Base-by-base conservation (phyloP, 179 eudicot species). In the Silene coronaria region DNA sequence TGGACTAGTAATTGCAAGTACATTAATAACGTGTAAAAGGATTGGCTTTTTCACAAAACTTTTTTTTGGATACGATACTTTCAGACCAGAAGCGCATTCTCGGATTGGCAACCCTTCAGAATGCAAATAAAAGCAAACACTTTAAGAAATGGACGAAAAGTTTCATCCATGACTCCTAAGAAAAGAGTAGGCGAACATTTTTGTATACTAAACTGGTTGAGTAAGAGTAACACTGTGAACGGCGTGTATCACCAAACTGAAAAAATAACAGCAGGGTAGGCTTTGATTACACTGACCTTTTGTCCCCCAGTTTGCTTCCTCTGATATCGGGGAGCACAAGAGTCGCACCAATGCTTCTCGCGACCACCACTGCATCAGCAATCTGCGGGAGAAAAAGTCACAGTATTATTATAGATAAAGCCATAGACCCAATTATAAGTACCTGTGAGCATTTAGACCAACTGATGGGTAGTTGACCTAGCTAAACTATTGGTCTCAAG, bases 291-390 rank as follows among this genome's bases (percentile, higher is more conserved):
- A 84, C 88, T 82, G 72, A 95, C 99, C 91, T 92, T 79, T 84
- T 86, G 73, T 95, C 97, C 61, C 97, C 96, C 28, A 93, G 88
- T 53, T 80, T 79, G 86, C 86, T 85, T 87, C 99, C 99, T 79
- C 97, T 85, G 42, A 95, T 92, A 80, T 95, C 97, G 32, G 99
- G 99, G 82, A 95, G 82, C 45, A 95, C 91, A 83, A 95, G 97
- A 82, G 96, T 92, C 73, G 99, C 99, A 77, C 95, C 86, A 30
- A 95, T 88, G 78, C 82, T 85, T 86, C 84, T 91, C 23, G 97
- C 99, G 76, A 95, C 97, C 19, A 88, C 90, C 48, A 91, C 92
- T 2, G 97, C 99, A 88, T 95, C 97, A 80, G 97, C 83, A 84
- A 95, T 87, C 99, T 95, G 86, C 58, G 55, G 6, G 27, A 45